Conservation (phyloP, 441 rosid species). For the Pelargonium myrrhifolium region DNA sequence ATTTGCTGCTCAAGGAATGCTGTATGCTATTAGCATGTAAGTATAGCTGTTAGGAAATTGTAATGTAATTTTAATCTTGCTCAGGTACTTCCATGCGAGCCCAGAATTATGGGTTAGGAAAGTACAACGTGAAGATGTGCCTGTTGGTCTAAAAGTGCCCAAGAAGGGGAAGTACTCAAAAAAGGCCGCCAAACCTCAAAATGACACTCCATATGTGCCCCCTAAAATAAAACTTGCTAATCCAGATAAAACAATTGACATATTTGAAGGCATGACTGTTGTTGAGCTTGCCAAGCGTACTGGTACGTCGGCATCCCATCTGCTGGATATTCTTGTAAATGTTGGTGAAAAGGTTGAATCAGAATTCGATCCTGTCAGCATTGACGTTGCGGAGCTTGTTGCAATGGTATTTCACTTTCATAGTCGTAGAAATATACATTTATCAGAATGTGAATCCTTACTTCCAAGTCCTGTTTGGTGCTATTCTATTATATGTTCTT, state of each 20-base stretch:
- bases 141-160: conserved; percentile 34
- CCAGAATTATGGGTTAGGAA: conserved; percentile 41
- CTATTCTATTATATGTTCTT: background rate
- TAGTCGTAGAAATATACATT: background rate
- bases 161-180: conserved; percentile 63
- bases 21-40: background rate
- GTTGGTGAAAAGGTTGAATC: conserved; percentile 72
- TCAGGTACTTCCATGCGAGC: conserved; percentile 60
- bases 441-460: background rate
- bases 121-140: conserved; percentile 33
- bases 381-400: conserved; percentile 81
- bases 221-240: conserved; percentile 46
- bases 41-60: conserved; percentile 7
- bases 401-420: conserved; percentile 54
- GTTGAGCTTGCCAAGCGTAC: conserved; percentile 72
- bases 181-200: conserved; percentile 48
- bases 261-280: conserved; percentile 79
- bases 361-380: conserved; percentile 69
- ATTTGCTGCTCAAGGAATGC: background rate
- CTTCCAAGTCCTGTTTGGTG: no score
- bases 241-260: conserved; percentile 55
- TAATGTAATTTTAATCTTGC: conserved; percentile 14
- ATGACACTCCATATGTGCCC: conserved; percentile 71
- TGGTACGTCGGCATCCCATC: conserved; percentile 43
- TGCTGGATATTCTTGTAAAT: conserved; percentile 66